These are phyloP conservation scores for Przewalskia tangutica DNA, from an alignment of 257 asterid species.

Conservation along the genomic window DNA sequence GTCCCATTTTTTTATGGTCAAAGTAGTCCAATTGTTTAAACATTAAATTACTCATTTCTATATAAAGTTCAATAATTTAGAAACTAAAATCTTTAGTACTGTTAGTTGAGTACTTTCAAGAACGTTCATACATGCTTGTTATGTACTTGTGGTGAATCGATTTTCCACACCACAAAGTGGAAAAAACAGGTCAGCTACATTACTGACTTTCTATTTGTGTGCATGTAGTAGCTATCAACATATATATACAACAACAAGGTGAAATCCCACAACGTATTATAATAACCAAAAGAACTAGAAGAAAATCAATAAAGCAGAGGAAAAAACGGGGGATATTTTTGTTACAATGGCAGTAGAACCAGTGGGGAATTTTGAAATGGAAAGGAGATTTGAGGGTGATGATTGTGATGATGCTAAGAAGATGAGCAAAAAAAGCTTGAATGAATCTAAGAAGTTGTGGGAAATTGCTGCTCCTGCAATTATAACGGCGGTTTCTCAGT, in stretches of 20 bases:
- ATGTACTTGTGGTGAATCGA: neutral
- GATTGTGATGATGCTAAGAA: conserved; percentile 2
- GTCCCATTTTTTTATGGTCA: neutral
- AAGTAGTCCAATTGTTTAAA: neutral
- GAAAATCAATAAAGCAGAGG: neutral
- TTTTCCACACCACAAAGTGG: neutral
- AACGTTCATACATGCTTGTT: neutral
- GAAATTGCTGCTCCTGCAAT: conserved; percentile 65
- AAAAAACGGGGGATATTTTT: neutral
- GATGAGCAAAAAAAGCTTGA: neutral
- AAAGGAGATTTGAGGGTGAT: neutral
- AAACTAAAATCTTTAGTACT: neutral
- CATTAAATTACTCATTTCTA: neutral
- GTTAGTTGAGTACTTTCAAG: neutral
- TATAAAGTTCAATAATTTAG: neutral
- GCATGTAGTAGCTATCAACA: neutral
- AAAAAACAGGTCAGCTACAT: neutral
- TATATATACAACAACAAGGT: neutral
- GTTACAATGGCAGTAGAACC: neutral
- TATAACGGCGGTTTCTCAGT: conserved; percentile 53
- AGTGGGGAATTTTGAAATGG: neutral
- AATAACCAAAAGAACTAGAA: neutral
- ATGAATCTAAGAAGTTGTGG: conserved; percentile 65
- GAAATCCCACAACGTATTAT: neutral
- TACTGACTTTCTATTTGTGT: neutral